A percentile compares a stretch with the other conserved stretches of the same genome.
Evolutionary conservation across 805 yeast species (phyloP).

Genomic region (Dipodascopsis uninucleata): DNA sequence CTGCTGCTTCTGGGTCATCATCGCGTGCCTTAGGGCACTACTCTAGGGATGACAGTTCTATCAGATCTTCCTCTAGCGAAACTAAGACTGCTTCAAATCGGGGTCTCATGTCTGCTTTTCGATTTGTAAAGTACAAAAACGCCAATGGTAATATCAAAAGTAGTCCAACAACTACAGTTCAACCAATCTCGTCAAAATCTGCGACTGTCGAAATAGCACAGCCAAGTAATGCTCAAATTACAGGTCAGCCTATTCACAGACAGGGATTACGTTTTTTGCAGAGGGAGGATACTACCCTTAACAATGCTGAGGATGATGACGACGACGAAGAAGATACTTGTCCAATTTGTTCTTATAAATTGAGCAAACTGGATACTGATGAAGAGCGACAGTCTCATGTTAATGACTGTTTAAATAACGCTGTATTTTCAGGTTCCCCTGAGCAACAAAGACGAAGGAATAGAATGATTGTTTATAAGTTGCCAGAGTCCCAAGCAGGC

Average conservation of each 20-base stretch:
- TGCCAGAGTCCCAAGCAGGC: constrained; percentile 42
- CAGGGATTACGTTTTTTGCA: constrained; percentile 21
- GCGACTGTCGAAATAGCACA: too few relatives aligned
- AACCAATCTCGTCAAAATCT: too few relatives aligned
- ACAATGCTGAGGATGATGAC: constrained; percentile 1
- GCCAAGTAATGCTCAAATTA: too few relatives aligned
- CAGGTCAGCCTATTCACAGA: constrained; percentile 1
- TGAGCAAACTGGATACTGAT: constrained; percentile 31
- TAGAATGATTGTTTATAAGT: constrained; percentile 77
- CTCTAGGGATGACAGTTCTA: too few relatives aligned
- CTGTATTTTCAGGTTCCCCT: constrained; percentile 63
- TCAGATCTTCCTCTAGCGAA: constrained; percentile 8
- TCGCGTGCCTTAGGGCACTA: too few relatives aligned
- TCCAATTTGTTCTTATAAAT: constrained; percentile 39
- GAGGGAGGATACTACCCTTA: constrained; percentile 5
- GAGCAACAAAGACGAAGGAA: constrained; percentile 55
- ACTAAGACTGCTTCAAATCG: constrained; percentile 6
- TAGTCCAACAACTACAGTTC: too few relatives aligned
- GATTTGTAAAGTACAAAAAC: constrained; percentile 12
- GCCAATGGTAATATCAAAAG: neutral
- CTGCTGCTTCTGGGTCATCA: neutral
- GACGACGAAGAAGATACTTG: constrained; percentile 38
- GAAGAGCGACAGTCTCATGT: constrained; percentile 61
- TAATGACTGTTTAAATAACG: constrained; percentile 55
- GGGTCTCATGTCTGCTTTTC: constrained; percentile 12